phyloP scores from a whole-genome alignment of 164 flowering plant genomes.

The Cinnamomum chago region DNA sequence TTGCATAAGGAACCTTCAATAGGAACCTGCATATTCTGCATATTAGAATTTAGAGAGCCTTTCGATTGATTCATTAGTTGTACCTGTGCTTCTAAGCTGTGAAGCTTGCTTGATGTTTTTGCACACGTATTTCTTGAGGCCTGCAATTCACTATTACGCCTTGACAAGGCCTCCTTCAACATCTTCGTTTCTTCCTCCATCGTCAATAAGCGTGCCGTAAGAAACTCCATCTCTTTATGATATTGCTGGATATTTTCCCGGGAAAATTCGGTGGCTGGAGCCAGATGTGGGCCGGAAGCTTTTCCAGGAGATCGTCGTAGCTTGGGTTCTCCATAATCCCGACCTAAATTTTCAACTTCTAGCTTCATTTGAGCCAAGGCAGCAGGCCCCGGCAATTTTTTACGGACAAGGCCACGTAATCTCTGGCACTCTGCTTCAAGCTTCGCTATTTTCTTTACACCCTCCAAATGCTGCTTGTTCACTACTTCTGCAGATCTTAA shows the following conservation, averaged over 20 bases:
- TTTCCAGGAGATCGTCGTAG: constrained; percentile 59
- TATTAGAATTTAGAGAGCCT: constrained; percentile 27
- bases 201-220: constrained; percentile 68
- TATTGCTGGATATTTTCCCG: constrained; percentile 54
- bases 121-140: constrained; percentile 81
- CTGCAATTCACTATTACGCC: constrained; percentile 81
- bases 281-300: constrained; percentile 43
- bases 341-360: constrained; percentile 84
- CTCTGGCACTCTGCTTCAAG: constrained; percentile 98
- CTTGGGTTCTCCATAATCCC: constrained; percentile 68
- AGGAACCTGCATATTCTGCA: constrained; percentile 21
- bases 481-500: constrained; percentile 81
- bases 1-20: constrained; percentile 38
- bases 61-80: constrained; percentile 35
- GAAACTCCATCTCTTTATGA: constrained; percentile 78
- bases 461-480: constrained; percentile 86
- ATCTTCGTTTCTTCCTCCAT: constrained; percentile 98
- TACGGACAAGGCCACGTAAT: constrained; percentile 87
- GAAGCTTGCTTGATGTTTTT: constrained; percentile 74
- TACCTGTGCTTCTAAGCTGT: constrained; percentile 65
- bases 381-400: constrained; percentile 98
- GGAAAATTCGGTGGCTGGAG: constrained; percentile 51
- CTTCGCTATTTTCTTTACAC: constrained; percentile 85
- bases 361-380: constrained; percentile 97
- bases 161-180: constrained; percentile 94